phyloP scores from a whole-genome alignment of 2,329 filamentous ascomycete species.

The Penicillium sp. region DNA sequence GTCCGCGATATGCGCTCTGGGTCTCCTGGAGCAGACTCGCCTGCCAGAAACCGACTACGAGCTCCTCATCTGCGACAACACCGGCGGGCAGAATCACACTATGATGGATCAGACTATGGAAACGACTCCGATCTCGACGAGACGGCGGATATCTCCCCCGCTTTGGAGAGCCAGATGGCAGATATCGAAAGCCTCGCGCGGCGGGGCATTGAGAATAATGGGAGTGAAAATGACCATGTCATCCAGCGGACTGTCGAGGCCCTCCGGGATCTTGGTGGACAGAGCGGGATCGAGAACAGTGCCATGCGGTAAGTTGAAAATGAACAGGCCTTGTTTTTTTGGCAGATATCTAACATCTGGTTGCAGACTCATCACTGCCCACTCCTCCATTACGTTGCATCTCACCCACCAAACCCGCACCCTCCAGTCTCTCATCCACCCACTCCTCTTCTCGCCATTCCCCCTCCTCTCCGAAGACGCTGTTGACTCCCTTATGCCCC shows the following conservation, averaged over 20 bases:
- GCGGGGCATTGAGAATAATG: conserved; percentile 53
- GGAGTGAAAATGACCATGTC: conserved; percentile 51
- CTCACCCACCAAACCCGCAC: conserved; percentile 60
- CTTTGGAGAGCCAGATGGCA: conserved; percentile 55
- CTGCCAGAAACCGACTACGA: conserved; percentile 41
- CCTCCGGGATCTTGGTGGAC: conserved; percentile 54
- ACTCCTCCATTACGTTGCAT: conserved; percentile 59
- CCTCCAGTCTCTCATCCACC: conserved; percentile 57
- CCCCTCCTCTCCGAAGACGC: conserved; percentile 53
- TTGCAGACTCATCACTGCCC: conserved; percentile 56
- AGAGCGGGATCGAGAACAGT: conserved; percentile 57
- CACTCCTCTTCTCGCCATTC: conserved; percentile 58
- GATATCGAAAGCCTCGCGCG: conserved; percentile 56
- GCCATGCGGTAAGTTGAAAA: conserved; percentile 50
- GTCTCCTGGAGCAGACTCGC: conserved; percentile 26
- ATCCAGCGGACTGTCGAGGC: conserved; percentile 52
- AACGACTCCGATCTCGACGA: conserved; percentile 56
- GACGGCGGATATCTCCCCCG: conserved; percentile 52
- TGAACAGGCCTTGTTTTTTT: background rate
- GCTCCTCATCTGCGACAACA: conserved; percentile 35
- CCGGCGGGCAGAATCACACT: conserved; percentile 46
- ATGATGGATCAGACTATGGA: conserved; percentile 60
- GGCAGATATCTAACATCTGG: background rate
- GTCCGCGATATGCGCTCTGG: conserved; percentile 27
- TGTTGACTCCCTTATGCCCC: conserved; percentile 57